Evolutionary conservation across 148 eudicot genomes (phyloP).

Genomic region (Amaranthus palmeri): DNA sequence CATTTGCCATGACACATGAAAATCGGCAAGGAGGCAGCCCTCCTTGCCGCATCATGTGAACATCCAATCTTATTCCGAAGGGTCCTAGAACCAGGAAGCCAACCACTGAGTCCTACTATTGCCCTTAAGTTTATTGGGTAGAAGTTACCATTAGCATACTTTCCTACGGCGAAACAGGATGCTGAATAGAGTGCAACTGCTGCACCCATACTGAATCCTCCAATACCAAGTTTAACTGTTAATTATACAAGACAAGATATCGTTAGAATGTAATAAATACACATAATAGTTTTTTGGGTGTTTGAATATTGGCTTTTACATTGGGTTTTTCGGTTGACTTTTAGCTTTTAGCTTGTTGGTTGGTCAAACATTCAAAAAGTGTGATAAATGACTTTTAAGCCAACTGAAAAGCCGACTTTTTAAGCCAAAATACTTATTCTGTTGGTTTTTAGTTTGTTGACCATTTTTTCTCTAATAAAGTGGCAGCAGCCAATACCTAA

Average conservation of each 20-base stretch:
- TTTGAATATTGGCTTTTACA: no score
- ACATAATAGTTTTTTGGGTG: no score
- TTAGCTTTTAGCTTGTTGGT: no score
- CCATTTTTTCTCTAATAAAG: no score
- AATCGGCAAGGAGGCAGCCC: conserved; percentile 84
- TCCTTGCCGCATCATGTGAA: conserved; percentile 69
- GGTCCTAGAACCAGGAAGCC: conserved; percentile 93
- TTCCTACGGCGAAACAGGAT: conserved; percentile 77
- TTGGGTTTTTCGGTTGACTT: no score
- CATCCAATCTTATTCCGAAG: conserved; percentile 66
- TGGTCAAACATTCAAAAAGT: no score
- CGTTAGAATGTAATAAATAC: background rate
- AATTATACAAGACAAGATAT: background rate
- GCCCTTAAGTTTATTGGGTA: conserved; percentile 72
- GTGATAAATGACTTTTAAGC: no score
- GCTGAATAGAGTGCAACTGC: conserved; percentile 92
- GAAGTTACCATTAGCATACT: conserved; percentile 62
- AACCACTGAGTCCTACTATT: conserved; percentile 80
- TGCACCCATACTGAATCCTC: conserved; percentile 99
- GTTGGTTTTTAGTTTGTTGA: background rate
- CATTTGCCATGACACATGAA: conserved; percentile 82
- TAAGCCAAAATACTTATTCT: background rate
- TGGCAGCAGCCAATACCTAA: no score
- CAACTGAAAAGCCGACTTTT: no score
- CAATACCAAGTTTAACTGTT: conserved; percentile 92